These are phyloP conservation scores for Carpinus viminea DNA, from an alignment of 306 rosid genomes.

Conservation along the genomic window DNA sequence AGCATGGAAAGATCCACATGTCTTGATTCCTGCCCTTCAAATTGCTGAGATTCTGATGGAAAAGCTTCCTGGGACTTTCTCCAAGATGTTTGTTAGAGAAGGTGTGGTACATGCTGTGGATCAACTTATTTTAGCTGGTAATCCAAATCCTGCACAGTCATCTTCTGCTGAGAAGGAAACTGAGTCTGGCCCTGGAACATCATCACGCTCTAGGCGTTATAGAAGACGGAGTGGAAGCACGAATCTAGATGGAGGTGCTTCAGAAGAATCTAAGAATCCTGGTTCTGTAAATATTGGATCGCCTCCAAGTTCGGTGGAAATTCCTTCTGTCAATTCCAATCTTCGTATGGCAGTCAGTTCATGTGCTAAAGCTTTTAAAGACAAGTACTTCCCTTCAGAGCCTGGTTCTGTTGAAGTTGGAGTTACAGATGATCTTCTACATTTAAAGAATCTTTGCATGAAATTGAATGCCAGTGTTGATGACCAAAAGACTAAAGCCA, in stretches of 20 bases:
- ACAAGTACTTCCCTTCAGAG: slow-evolving; percentile 82
- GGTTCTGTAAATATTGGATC: slow-evolving; percentile 66
- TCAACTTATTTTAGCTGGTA: slow-evolving; percentile 78
- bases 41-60: slow-evolving; percentile 98
- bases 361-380: slow-evolving; percentile 83
- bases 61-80: slow-evolving; percentile 84
- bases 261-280: slow-evolving; percentile 66
- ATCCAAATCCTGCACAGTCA: slow-evolving; percentile 53
- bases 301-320: slow-evolving; percentile 74
- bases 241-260: slow-evolving; percentile 71
- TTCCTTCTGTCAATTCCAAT: slow-evolving; percentile 67
- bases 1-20: slow-evolving; percentile 98
- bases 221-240: slow-evolving; percentile 73
- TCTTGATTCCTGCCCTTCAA: slow-evolving; percentile 88
- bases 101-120: slow-evolving; percentile 98
- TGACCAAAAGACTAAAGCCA: slow-evolving; percentile 72
- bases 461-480: slow-evolving; percentile 73
- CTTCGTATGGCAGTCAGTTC: slow-evolving; percentile 72
- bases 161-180: slow-evolving; percentile 73
- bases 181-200: slow-evolving; percentile 60
- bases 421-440: slow-evolving; percentile 86
- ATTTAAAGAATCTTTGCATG: slow-evolving; percentile 74
- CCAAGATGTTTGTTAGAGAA: slow-evolving; percentile 91
- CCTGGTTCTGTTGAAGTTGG: slow-evolving; percentile 80
- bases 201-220: slow-evolving; percentile 88